Conservation (phyloP, 176 grass and related monocot species). For the Coix lacrymajobi region DNA sequence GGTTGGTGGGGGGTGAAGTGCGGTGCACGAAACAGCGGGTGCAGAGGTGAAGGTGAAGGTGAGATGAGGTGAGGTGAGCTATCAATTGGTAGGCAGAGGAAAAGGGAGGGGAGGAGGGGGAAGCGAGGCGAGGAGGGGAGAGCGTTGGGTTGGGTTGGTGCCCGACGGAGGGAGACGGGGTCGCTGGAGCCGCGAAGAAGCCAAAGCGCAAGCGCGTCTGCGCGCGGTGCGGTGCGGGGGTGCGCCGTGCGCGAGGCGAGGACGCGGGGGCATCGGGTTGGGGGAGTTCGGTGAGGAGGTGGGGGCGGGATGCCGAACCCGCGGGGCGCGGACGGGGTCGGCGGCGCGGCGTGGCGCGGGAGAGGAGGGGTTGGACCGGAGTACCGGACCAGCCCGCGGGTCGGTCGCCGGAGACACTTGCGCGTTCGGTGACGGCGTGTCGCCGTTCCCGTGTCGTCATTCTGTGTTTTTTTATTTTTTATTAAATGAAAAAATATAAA, state of each 20-base stretch:
- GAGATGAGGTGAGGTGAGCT: conserved; percentile 23
- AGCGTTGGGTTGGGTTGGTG: conserved; percentile 32
- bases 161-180: conserved; percentile 35
- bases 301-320: not conserved
- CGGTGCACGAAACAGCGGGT: conserved; percentile 49
- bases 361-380: not conserved
- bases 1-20: conserved; percentile 41
- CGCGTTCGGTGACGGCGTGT: conserved; percentile 11
- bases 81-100: conserved; percentile 30
- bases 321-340: not conserved
- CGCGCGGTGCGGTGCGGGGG: not conserved
- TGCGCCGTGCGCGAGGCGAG: not conserved
- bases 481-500: not conserved
- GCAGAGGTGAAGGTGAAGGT: conserved; percentile 24
- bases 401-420: not conserved
- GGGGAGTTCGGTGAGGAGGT: not conserved
- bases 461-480: not conserved
- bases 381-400: not conserved
- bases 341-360: not conserved
- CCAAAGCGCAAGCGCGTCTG: not conserved
- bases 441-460: not conserved
- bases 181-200: conserved; percentile 18
- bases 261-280: not conserved
- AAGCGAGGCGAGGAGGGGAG: not conserved
- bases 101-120: not conserved